Evolutionary conservation across 2,329 filamentous ascomycete species (phyloP).

Genomic region (Pseudophaeomoniella oleicola): DNA sequence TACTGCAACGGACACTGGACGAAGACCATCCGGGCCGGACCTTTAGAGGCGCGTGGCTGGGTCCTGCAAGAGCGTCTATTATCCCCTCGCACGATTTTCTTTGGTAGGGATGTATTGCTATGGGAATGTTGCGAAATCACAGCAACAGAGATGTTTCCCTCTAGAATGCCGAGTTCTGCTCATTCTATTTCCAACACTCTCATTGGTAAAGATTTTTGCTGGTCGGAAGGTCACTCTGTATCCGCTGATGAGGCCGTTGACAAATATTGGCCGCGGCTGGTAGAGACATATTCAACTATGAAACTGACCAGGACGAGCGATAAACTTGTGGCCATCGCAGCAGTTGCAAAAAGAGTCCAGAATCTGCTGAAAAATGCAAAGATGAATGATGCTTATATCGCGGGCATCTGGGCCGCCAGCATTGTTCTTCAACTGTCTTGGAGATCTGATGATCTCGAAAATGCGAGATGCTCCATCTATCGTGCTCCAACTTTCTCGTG

Average conservation of each 20-base stretch:
- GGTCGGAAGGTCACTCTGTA: no score
- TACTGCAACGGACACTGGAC: no score
- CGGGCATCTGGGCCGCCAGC: no score
- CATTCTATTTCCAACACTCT: no score
- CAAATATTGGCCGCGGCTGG: slow-evolving; percentile 9
- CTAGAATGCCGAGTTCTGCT: not conserved
- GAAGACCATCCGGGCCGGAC: no score
- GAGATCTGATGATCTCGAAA: no score
- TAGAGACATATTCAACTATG: slow-evolving; percentile 12
- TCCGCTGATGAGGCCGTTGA: not conserved
- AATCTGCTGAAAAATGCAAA: no score
- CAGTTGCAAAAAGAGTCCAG: no score
- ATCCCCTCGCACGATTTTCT: slow-evolving; percentile 15
- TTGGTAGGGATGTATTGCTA: slow-evolving; percentile 12
- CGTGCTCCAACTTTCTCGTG: slow-evolving; percentile 6
- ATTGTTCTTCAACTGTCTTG: no score
- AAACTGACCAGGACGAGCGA: slow-evolving; percentile 6
- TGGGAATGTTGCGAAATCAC: slow-evolving; percentile 16
- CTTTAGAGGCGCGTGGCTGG: slow-evolving; percentile 13
- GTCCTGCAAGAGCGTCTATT: slow-evolving; percentile 13
- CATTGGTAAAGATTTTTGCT: no score
- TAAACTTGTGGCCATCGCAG: slow-evolving; percentile 9
- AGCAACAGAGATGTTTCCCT: not conserved
- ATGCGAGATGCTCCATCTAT: not conserved
- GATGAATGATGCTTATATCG: no score